A percentile compares a stretch with the other conserved stretches of the same genome.
phyloP scores from a whole-genome alignment of 176 grass and related monocot genomes.

The Zoysia japonica region DNA sequence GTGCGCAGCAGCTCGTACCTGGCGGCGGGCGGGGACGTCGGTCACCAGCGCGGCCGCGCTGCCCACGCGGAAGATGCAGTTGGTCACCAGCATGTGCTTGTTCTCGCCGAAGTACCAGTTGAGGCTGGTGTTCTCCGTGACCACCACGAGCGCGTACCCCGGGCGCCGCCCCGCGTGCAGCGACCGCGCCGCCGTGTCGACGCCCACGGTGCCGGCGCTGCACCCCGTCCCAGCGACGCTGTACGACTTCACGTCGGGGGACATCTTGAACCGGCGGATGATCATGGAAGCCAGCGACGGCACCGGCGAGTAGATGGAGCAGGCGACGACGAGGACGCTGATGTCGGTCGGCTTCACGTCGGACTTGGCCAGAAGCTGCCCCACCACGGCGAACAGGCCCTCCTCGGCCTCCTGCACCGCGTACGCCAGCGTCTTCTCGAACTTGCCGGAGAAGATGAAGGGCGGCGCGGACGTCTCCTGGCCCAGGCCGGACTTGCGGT shows the following conservation, averaged over 20 bases:
- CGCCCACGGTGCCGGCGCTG: constrained; percentile 61
- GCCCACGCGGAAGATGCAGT: constrained; percentile 90
- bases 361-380: constrained; percentile 60
- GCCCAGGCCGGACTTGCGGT: constrained; percentile 75
- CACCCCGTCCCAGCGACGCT: constrained; percentile 85
- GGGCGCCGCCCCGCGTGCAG: constrained; percentile 17
- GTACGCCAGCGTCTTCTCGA: constrained; percentile 44
- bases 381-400: constrained; percentile 61
- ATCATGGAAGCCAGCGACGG: constrained; percentile 69
- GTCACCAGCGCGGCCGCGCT: constrained; percentile 66
- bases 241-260: constrained; percentile 51
- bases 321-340: constrained; percentile 59
- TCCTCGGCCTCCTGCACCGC: constrained; percentile 73
- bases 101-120: constrained; percentile 96
- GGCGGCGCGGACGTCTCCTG: constrained; percentile 80
- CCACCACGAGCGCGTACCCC: constrained; percentile 73
- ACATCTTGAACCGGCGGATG: constrained; percentile 47
- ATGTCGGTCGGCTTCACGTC: constrained; percentile 45
- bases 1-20: constrained; percentile 79
- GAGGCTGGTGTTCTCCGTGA: constrained; percentile 77
- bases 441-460: constrained; percentile 54
- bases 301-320: constrained; percentile 71
- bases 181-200: constrained; percentile 65
- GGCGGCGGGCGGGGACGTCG: constrained; percentile 50
- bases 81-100: constrained; percentile 93